Percentiles rank a stretch among this genome's conserved stretches.
Conservation (phyloP, 208 protist species). For the Tritrichomonas musculus region DNA sequence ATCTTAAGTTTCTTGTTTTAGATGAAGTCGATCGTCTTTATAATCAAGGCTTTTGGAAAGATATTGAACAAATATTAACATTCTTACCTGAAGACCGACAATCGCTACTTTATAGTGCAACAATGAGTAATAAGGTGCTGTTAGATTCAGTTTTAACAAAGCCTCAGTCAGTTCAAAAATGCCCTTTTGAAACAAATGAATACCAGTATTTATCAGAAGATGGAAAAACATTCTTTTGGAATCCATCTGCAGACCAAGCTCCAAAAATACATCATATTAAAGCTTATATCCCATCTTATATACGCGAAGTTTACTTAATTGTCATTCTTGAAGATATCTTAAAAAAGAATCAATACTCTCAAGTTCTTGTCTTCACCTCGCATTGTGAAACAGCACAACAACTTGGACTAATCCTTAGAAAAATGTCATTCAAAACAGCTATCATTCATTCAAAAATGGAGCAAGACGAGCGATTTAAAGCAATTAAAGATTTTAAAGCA, state of each 20-base stretch:
- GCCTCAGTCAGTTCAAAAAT: background rate
- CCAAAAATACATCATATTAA: background rate
- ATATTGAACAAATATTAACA: conserved; percentile 42
- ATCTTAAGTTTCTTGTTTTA: conserved; percentile 52
- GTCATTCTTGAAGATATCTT: background rate
- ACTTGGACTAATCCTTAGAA: background rate
- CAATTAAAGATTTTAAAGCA: conserved; percentile 59
- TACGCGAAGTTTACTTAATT: background rate
- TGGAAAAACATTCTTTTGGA: background rate
- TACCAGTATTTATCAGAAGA: background rate
- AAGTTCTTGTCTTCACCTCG: background rate
- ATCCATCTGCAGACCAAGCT: background rate
- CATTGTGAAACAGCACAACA: background rate
- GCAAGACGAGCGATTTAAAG: conserved; percentile 53
- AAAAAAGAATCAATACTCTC: background rate
- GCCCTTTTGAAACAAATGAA: background rate
- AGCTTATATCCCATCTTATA: background rate
- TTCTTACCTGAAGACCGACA: conserved; percentile 49
- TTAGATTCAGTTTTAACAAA: background rate
- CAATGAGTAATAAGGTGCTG: conserved; percentile 47
- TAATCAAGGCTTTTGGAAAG: conserved; percentile 46
- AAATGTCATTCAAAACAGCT: background rate
- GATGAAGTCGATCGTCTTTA: conserved; percentile 63
- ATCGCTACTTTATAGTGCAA: conserved; percentile 67
- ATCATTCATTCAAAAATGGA: conserved; percentile 6